A percentile compares a stretch with the other conserved stretches of the same genome.
Conservation (phyloP, 2,329 filamentous ascomycete species). For the Byssoonygena ceratinophila region DNA sequence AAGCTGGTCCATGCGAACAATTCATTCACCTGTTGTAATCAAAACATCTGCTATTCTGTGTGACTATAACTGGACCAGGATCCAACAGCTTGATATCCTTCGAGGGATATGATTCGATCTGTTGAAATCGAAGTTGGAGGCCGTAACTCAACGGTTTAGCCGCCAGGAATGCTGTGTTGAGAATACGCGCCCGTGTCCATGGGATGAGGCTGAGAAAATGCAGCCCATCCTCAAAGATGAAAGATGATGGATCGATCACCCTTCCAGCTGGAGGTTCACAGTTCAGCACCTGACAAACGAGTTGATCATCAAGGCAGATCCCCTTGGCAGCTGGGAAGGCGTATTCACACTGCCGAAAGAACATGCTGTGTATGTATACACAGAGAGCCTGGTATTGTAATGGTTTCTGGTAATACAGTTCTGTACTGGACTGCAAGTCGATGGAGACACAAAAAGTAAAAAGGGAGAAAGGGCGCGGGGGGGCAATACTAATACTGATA, state of each 20-base stretch:
- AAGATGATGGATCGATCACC: too few species aligned
- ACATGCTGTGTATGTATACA: too few species aligned
- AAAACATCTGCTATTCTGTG: background rate
- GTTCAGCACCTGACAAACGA: background rate
- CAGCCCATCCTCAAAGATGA: too few species aligned
- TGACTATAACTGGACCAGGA: background rate
- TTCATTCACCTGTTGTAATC: background rate
- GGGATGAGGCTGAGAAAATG: too few species aligned
- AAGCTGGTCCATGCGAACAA: background rate
- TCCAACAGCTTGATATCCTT: too few species aligned
- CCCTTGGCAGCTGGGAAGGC: constrained; percentile 1
- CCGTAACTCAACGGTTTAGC: background rate
- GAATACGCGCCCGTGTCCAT: too few species aligned
- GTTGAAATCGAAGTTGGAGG: background rate
- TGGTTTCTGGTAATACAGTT: background rate
- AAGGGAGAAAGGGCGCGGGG: background rate
- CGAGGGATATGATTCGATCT: too few species aligned
- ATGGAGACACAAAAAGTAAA: background rate
- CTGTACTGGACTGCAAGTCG: background rate
- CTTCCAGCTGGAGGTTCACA: too few species aligned
- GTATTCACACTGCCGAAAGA: too few species aligned
- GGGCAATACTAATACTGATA: too few species aligned
- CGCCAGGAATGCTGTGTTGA: too few species aligned
- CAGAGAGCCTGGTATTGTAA: too few species aligned
- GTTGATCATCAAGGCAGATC: constrained; percentile 10